A percentile compares a stretch with the other conserved stretches of the same genome.
Conservation (phyloP, 2,329 filamentous ascomycete species). For the Epichloe elymi region DNA sequence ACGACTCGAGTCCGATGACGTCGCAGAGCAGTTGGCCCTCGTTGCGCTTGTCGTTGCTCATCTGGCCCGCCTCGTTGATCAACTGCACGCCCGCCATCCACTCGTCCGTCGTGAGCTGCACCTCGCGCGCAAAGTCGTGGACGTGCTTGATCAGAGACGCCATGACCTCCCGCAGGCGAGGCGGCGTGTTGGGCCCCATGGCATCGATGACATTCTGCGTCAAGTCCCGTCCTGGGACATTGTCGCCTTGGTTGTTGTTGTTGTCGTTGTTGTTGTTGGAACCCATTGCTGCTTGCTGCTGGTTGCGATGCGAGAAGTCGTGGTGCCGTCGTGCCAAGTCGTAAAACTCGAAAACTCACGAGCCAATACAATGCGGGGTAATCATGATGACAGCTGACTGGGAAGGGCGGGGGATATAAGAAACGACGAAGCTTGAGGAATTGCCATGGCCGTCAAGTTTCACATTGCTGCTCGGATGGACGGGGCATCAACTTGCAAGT, state of each 20-base stretch:
- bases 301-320: neutral
- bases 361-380: neutral
- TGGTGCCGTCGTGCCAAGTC: neutral
- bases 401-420: neutral
- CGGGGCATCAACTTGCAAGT: neutral
- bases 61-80: conserved; percentile 51
- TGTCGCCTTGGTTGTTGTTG: neutral
- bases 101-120: conserved; percentile 67
- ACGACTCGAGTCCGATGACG: conserved; percentile 60
- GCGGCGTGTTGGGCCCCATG: conserved; percentile 58
- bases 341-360: neutral
- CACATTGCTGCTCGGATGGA: neutral
- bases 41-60: conserved; percentile 55
- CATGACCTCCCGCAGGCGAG: conserved; percentile 57
- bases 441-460: no score
- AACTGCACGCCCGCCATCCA: conserved; percentile 57
- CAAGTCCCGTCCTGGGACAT: conserved; percentile 37
- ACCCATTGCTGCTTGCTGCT: conserved; percentile 1
- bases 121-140: conserved; percentile 70
- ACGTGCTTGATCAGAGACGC: conserved; percentile 56
- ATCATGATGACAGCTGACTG: neutral
- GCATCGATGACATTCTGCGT: conserved; percentile 60
- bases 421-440: no score
- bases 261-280: neutral
- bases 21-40: conserved; percentile 63